Evolutionary conservation across 2,329 filamentous ascomycete genomes (phyloP).

Genomic region (Aureobasidium uvarum): DNA sequence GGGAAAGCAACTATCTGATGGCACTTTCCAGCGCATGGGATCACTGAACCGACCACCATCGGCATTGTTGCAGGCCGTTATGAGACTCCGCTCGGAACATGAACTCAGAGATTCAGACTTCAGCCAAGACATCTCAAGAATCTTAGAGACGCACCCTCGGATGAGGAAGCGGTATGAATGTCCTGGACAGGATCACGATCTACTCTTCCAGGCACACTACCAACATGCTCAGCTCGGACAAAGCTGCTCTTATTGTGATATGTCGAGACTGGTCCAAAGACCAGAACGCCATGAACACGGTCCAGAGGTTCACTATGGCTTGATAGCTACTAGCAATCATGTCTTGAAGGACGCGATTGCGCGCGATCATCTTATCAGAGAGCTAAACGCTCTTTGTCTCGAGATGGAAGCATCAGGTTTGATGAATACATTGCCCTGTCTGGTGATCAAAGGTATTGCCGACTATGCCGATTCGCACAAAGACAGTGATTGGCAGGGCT

Average conservation of each 20-base stretch:
- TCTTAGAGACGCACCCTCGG: not conserved
- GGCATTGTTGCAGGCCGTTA: not conserved
- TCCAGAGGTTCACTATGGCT: not conserved
- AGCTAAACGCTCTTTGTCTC: not conserved
- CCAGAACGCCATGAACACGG: not conserved
- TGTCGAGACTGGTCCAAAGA: not conserved
- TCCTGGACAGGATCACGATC: constrained; percentile 26
- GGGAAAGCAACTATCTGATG: not conserved
- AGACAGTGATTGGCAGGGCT: constrained; percentile 31
- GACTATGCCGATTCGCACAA: constrained; percentile 34
- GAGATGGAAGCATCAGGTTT: constrained; percentile 29
- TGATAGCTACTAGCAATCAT: not conserved
- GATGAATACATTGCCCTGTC: constrained; percentile 28
- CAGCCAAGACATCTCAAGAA: not conserved
- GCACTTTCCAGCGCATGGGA: not conserved
- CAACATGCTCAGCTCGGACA: not conserved
- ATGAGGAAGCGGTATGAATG: constrained; percentile 16
- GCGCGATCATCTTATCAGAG: not conserved
- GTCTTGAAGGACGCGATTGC: not conserved
- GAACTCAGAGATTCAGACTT: not conserved
- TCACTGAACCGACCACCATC: not conserved
- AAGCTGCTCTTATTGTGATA: not conserved
- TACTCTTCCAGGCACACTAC: not conserved
- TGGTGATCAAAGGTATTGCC: constrained; percentile 34
- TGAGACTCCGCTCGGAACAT: not conserved